A percentile compares a stretch with the other conserved stretches of the same genome.
Evolutionary conservation across 2,329 filamentous ascomycete species (phyloP).

Genomic region (Zarea fungicola): DNA sequence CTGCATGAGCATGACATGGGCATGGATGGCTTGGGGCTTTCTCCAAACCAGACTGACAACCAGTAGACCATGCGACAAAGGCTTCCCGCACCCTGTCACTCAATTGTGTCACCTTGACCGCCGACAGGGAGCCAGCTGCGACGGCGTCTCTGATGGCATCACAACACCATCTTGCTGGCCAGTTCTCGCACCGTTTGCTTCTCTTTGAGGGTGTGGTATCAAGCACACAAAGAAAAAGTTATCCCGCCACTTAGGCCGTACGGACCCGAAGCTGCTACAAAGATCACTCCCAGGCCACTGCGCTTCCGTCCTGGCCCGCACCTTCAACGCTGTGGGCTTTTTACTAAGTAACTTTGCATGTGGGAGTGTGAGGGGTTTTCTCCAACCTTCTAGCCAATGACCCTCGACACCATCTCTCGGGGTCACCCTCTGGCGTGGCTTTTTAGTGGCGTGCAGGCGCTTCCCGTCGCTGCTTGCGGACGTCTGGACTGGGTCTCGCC

Average conservation of each 20-base stretch:
- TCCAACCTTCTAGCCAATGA: constrained; percentile 2
- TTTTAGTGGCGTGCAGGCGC: constrained; percentile 6
- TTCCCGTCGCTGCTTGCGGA: not conserved
- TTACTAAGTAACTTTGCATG: no score
- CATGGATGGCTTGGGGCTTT: no score
- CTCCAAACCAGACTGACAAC: no score
- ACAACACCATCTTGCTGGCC: no score
- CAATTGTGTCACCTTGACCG: no score
- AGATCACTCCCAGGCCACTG: constrained; percentile 3
- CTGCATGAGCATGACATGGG: no score
- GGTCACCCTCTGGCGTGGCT: constrained; percentile 9
- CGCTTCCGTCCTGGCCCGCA: constrained; percentile 1
- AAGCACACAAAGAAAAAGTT: not conserved
- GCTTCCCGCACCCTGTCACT: no score
- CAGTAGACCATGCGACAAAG: no score
- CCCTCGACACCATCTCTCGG: not conserved
- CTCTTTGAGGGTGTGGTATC: not conserved
- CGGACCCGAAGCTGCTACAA: not conserved
- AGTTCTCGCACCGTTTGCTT: no score
- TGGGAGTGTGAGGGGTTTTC: constrained; percentile 13
- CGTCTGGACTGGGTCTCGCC: constrained; percentile 4
- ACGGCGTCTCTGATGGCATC: no score
- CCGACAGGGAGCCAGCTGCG: no score
- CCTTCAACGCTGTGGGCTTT: constrained; percentile 1
- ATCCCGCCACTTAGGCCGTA: not conserved